A percentile compares a stretch with the other conserved stretches of the same genome.
Evolutionary conservation across 225 moss, liverwort and hornwort species (phyloP).

Genomic region (Rhytidiadelphus loreus): DNA sequence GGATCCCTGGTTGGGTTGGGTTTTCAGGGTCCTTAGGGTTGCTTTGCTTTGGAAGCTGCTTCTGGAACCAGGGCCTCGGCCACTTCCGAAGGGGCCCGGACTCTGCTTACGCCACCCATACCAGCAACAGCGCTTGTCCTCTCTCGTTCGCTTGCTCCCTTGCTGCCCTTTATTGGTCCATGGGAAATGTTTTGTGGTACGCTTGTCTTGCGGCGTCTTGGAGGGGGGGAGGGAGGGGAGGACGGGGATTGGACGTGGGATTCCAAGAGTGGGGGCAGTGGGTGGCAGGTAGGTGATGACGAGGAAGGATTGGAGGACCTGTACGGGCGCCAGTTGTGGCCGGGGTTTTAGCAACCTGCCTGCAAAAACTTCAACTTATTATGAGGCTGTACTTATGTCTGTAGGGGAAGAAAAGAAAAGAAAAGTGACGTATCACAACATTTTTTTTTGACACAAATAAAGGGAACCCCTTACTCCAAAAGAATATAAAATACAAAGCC

Average conservation of each 20-base stretch:
- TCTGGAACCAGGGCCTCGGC: not conserved
- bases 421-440: not conserved
- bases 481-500: no score
- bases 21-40: no score
- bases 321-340: not conserved
- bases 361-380: not conserved
- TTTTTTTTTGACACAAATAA: no score
- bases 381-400: not conserved
- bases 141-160: no score
- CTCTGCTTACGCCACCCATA: not conserved
- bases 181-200: not conserved
- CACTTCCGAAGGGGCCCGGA: not conserved
- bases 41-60: not conserved
- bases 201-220: not conserved
- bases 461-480: no score
- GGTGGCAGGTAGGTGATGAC: not conserved
- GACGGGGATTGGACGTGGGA: not conserved
- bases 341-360: not conserved
- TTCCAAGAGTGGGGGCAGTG: not conserved
- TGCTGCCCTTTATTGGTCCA: not conserved
- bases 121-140: not conserved
- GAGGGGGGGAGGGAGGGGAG: not conserved
- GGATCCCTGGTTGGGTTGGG: not conserved
- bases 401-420: no score
- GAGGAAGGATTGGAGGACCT: fast-evolving